A percentile compares a stretch with the other conserved stretches of the same genome.
Evolutionary conservation across 208 protist species (phyloP).

Genomic region (Wallacemonas sp.): DNA sequence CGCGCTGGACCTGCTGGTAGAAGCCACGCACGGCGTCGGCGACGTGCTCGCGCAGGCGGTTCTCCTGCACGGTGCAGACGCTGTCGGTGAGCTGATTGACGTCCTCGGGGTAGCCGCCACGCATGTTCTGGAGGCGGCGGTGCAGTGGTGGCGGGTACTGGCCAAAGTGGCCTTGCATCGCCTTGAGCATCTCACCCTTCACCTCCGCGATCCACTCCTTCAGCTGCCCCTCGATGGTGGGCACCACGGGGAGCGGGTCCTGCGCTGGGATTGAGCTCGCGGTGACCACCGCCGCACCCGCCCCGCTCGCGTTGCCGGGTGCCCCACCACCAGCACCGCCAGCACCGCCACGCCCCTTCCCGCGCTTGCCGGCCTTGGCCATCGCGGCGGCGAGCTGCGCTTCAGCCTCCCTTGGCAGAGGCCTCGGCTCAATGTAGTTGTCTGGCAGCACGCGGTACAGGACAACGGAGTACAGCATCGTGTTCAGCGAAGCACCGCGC

Average conservation of each 20-base stretch:
- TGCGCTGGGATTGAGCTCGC: conserved; percentile 14
- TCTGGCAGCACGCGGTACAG: conserved; percentile 57
- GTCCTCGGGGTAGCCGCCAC: conserved; percentile 37
- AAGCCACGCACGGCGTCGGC: conserved; percentile 41
- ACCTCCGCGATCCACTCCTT: conserved; percentile 40
- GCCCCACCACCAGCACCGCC: neutral
- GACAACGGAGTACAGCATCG: conserved; percentile 64
- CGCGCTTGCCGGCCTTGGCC: conserved; percentile 17
- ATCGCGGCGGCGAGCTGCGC: conserved; percentile 4
- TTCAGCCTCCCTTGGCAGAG: conserved; percentile 7
- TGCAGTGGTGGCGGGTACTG: conserved; percentile 41
- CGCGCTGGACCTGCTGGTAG: conserved; percentile 65
- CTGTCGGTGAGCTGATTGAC: conserved; percentile 31
- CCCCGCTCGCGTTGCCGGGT: neutral
- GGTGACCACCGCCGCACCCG: neutral
- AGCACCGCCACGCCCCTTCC: neutral
- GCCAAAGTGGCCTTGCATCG: conserved; percentile 44
- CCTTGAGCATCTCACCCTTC: conserved; percentile 26
- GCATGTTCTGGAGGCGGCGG: conserved; percentile 52
- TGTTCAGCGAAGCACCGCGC: conserved; percentile 57
- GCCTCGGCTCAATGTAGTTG: conserved; percentile 60
- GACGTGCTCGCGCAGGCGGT: conserved; percentile 43
- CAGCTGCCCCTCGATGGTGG: conserved; percentile 42
- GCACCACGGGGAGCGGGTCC: conserved; percentile 37
- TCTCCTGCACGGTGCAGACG: conserved; percentile 49